A percentile compares a stretch with the other conserved stretches of the same genome.
Conservation (phyloP, 2,329 filamentous ascomycete species). For the Penicillium sp. region DNA sequence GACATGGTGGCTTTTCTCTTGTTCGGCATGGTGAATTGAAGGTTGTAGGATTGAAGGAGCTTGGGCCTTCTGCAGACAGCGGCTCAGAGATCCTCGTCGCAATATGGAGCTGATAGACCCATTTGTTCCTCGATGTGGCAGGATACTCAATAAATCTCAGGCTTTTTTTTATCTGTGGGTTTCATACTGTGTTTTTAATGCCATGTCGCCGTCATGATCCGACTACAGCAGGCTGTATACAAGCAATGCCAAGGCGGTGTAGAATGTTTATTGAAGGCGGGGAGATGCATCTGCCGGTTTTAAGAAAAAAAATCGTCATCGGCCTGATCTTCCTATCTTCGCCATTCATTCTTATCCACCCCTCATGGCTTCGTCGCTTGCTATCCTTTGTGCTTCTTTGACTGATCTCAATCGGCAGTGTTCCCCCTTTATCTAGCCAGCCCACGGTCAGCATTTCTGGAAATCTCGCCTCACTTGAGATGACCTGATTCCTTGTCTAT, state of each 20-base stretch:
- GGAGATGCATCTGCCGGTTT: neutral
- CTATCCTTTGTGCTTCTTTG: neutral
- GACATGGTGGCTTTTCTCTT: constrained; percentile 34
- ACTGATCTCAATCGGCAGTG: neutral
- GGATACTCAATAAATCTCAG: neutral
- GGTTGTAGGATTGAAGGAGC: constrained; percentile 23
- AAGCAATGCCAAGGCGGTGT: neutral
- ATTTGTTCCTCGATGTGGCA: neutral
- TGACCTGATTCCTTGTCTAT: no score
- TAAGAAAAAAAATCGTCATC: constrained; percentile 9
- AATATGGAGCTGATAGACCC: neutral
- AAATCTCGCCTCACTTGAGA: neutral
- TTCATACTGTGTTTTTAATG: neutral
- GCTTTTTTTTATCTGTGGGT: neutral
- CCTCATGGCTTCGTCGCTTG: neutral
- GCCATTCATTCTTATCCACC: neutral
- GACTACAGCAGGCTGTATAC: neutral
- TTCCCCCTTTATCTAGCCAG: neutral
- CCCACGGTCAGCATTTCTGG: neutral
- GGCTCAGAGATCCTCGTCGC: neutral
- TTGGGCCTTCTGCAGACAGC: constrained; percentile 20
- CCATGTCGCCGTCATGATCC: neutral
- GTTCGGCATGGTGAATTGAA: constrained; percentile 30
- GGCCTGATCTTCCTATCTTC: neutral
- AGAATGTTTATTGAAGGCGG: neutral